phyloP scores from a whole-genome alignment of 176 grass and related monocot genomes.

The Triticum urartu region DNA sequence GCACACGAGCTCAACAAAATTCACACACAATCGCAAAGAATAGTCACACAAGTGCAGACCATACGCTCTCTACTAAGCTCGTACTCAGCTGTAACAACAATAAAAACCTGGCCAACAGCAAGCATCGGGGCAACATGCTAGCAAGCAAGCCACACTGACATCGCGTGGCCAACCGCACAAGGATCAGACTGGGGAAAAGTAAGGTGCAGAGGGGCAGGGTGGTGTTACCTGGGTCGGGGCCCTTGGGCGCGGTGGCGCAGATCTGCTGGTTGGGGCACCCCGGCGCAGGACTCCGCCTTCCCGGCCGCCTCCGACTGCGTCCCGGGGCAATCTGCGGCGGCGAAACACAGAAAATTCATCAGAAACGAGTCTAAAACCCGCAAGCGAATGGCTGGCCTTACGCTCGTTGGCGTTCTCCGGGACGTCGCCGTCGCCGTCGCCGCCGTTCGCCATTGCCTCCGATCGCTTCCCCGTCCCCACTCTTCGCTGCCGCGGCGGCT shows the following conservation, averaged over 20 bases:
- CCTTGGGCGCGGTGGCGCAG: slow-evolving; percentile 63
- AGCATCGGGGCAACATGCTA: background rate
- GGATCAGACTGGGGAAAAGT: background rate
- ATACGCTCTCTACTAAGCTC: background rate
- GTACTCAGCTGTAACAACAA: background rate
- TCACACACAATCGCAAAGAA: background rate
- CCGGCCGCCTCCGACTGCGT: slow-evolving; percentile 71
- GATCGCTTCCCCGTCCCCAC: background rate
- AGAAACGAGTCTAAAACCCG: background rate
- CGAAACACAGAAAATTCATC: slow-evolving; percentile 7
- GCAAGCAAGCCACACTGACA: slow-evolving; percentile 1
- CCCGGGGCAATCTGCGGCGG: slow-evolving; percentile 61
- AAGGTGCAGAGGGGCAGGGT: background rate
- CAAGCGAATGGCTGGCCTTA: slow-evolving; percentile 3
- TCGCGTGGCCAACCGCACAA: background rate
- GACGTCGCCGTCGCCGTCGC: slow-evolving; percentile 20
- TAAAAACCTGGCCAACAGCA: background rate
- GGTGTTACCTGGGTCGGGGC: slow-evolving; percentile 65
- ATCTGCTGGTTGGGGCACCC: slow-evolving; percentile 85
- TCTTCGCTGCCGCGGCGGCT: background rate
- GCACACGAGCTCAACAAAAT: background rate
- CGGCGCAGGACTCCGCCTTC: slow-evolving; percentile 68
- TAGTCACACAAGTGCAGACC: background rate
- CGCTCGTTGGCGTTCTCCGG: slow-evolving; percentile 72
- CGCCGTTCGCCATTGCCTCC: slow-evolving; percentile 34